Evolutionary conservation across 768 basidiomycete species (phyloP), one percentile per base, ranked within the genome.

Genomic region (Kwoniella europaea): DNA sequence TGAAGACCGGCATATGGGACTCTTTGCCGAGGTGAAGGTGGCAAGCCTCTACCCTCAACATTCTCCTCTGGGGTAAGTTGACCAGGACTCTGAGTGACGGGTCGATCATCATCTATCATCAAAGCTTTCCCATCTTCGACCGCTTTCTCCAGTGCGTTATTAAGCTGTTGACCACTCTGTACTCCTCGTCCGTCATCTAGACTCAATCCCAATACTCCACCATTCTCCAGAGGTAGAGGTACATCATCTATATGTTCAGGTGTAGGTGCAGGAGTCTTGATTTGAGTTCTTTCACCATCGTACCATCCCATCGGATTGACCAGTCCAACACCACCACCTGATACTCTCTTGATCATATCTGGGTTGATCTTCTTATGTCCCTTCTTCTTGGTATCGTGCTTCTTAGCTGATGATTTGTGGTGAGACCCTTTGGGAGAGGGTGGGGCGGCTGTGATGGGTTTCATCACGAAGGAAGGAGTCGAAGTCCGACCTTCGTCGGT

Each of bases 231-330:
- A 10, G 67, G 67, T 12, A 68, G 18, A 6, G 58, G 67, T 35
- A 61, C 35, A 43, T 61, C 35, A 42, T 61, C 60, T n/a, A 16
- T 18, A 44, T 46, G 56, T 57, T 67, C 64, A 18, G 64, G 64
- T 24, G 43, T 55, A 29, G 73, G 44, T 24, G 72, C 61, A 18
- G 70, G 66, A 1, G 65, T 66, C 41, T 56, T 55, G 12, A 63
- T 35, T 41, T 52, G 41, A 10, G 55, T 56, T 56, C 73, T 27
- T 55, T 74, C 65, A 20, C 68, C 70, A 46, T 83, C 79, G 63
- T 83, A 83, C 81, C 81, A 81, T 16, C 82, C 82, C 82, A 83
- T 83, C 1, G 82, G 82, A 58, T 84, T 84, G 62, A 84, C 74
- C 72, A 84, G 54, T 4, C 83, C 83, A 13, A 82, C 74, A 3